Conservation (phyloP, 1,284 basidiomycete species). For the Porogramme epimiltina region DNA sequence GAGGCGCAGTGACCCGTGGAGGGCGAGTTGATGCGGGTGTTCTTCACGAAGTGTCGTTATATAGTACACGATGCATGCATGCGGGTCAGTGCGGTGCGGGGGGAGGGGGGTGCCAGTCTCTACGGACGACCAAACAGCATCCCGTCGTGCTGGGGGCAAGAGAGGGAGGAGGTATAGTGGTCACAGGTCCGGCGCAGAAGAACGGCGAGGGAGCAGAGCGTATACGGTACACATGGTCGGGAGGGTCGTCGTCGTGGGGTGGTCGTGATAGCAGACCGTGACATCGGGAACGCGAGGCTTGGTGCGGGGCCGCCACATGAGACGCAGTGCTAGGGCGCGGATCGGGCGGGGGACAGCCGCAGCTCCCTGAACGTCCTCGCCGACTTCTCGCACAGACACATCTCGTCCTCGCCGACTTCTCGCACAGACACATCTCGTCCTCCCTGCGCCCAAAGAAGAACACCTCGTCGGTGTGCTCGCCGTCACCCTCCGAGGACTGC, state of each 20-base stretch:
- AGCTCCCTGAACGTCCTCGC: slow-evolving; percentile 74
- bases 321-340: slow-evolving; percentile 9
- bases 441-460: slow-evolving; percentile 74
- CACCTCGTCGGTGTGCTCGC: slow-evolving; percentile 65
- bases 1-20: slow-evolving; percentile 15
- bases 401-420: slow-evolving; percentile 66
- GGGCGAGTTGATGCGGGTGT: slow-evolving; percentile 7
- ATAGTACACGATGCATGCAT: slow-evolving; percentile 18
- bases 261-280: neutral
- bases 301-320: too few species aligned
- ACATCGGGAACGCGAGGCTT: neutral
- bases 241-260: slow-evolving; percentile 5
- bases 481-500: slow-evolving; percentile 51
- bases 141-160: slow-evolving; percentile 12
- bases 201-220: neutral
- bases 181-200: slow-evolving; percentile 7
- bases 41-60: slow-evolving; percentile 17
- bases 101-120: slow-evolving; percentile 6
- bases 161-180: slow-evolving; percentile 32
- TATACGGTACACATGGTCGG: slow-evolving; percentile 4
- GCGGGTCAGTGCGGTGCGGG: too few species aligned
- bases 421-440: slow-evolving; percentile 78
- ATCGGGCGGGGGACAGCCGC: slow-evolving; percentile 40
- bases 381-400: slow-evolving; percentile 79
- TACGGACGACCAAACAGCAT: slow-evolving; percentile 7